phyloP scores from a whole-genome alignment of 768 basidiomycete species.

The Kwoniella bestiolae region DNA sequence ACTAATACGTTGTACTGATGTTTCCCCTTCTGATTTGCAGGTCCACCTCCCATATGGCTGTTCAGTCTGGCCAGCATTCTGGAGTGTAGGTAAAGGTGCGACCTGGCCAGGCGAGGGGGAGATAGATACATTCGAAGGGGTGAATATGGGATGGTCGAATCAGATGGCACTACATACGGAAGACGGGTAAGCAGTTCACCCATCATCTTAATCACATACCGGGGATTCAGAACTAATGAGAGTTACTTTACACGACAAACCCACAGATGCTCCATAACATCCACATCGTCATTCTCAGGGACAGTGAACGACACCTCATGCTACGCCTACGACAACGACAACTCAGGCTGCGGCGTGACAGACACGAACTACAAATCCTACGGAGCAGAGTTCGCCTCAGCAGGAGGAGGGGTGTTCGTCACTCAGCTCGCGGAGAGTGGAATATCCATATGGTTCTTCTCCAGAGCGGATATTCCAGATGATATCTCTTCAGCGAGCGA shows the following conservation, averaged over 20 bases:
- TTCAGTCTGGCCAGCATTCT: constrained; percentile 59
- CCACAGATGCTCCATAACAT: constrained; percentile 32
- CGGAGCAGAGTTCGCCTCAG: constrained; percentile 69
- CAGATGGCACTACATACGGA: constrained; percentile 77
- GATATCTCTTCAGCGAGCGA: constrained; percentile 2
- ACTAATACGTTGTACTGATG: not conserved
- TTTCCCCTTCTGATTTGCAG: not conserved
- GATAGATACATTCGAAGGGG: constrained; percentile 80
- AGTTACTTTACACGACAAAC: too few relatives aligned
- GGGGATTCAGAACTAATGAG: too few relatives aligned
- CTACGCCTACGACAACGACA: constrained; percentile 60
- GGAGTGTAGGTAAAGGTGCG: constrained; percentile 38
- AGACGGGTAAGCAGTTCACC: constrained; percentile 42
- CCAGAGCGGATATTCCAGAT: constrained; percentile 16
- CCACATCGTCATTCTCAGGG: constrained; percentile 32
- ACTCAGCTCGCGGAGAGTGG: constrained; percentile 68
- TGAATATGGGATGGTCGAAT: constrained; percentile 69
- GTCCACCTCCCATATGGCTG: constrained; percentile 64
- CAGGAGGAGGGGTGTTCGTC: constrained; percentile 74
- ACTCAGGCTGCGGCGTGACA: constrained; percentile 70
- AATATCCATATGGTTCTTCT: constrained; percentile 69
- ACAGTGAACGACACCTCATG: constrained; percentile 59
- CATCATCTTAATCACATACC: not conserved
- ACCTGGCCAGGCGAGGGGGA: constrained; percentile 58
- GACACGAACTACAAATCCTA: constrained; percentile 66